Base-by-base conservation (phyloP, 2,329 filamentous ascomycete species). In the Penicillium capsulatum region DNA sequence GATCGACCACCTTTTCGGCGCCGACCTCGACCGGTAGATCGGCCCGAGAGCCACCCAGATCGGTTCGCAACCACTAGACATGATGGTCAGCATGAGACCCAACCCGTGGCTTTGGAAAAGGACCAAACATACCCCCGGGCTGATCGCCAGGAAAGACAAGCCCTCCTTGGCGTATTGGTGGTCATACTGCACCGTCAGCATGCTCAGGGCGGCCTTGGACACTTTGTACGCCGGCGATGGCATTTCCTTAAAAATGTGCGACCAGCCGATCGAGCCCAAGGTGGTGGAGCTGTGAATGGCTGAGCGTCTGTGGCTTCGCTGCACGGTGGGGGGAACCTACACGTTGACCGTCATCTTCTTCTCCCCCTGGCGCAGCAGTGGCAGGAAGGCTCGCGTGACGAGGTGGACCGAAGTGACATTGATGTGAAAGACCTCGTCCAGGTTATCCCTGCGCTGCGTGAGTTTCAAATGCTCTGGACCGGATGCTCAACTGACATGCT, bases 171-270 rank as follows among this genome's bases (percentile, higher is more conserved):
- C 60, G 30, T 64, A 63, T 9, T 53, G 41, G 7, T 44, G 32
- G 9, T 53, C 49, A 36, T 57, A 57, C 32, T 58, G 70, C 0
- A 68, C 60, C 2, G 68, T 75, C 24, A 76, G 54, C 52, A 68
- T 68, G 40, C 74, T 73, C 34, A 74, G 44, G 1, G 71, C 70
- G 0, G 72, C 66, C 47, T 75, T 76, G 4, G 69, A 65, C 45
- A 75, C 64, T 47, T 72, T 66, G 58, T 70, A 70, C 2, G 65
- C 63, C 2, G 68, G 68, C 0, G 42, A 36, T 2, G 60, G 60
- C 7, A 17, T n/a, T n/a, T 19, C 17, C 7, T 20, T 30, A 15
- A 39, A 50, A 7, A 34, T 27, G 11, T 47, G 9, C 0, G 58
- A 56, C 42, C 51, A 38, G 14, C 55, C 37, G 3, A 73, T 65